Percentiles rank a stretch among this genome's conserved stretches.
phyloP scores from a whole-genome alignment of 108 stramenopile species.

The Skeletonema marinoi region DNA sequence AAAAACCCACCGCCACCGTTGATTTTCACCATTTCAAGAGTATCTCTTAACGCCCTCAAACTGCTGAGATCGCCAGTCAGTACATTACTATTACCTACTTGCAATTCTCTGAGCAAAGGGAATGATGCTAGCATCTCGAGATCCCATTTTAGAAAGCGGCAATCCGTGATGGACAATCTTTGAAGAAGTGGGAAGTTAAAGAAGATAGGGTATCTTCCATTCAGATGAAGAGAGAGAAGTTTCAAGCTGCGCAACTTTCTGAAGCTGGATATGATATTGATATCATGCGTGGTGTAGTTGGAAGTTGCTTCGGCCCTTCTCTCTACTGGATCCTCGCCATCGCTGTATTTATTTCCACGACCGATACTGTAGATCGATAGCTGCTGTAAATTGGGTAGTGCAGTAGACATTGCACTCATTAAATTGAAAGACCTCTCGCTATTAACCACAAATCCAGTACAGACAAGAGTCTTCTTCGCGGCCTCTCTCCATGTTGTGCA shows the following conservation, averaged over 20 bases:
- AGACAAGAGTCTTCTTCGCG: neutral
- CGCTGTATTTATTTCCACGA: too few relatives aligned
- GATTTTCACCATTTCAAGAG: neutral
- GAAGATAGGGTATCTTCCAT: neutral
- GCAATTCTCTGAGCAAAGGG: neutral
- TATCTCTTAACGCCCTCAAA: neutral
- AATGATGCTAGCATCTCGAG: neutral
- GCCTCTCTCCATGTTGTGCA: too few relatives aligned
- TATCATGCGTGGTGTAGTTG: neutral
- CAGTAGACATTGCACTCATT: neutral
- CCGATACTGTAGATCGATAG: neutral
- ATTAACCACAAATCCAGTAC: neutral
- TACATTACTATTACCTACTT: neutral
- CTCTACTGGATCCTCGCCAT: too few relatives aligned
- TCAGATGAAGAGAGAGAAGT: neutral
- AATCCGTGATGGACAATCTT: neutral
- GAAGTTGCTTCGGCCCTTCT: too few relatives aligned
- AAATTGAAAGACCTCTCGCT: neutral
- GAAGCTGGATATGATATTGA: neutral
- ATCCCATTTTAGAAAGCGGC: too few relatives aligned
- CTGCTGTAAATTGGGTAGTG: neutral
- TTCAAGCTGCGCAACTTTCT: neutral
- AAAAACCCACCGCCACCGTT: too few relatives aligned
- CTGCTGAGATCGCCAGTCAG: neutral
- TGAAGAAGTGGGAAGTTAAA: neutral